Evolutionary conservation across 2,329 filamentous ascomycete genomes (phyloP), one percentile per base, ranked within the genome.

Genomic region (Cytospora paraplurivora): DNA sequence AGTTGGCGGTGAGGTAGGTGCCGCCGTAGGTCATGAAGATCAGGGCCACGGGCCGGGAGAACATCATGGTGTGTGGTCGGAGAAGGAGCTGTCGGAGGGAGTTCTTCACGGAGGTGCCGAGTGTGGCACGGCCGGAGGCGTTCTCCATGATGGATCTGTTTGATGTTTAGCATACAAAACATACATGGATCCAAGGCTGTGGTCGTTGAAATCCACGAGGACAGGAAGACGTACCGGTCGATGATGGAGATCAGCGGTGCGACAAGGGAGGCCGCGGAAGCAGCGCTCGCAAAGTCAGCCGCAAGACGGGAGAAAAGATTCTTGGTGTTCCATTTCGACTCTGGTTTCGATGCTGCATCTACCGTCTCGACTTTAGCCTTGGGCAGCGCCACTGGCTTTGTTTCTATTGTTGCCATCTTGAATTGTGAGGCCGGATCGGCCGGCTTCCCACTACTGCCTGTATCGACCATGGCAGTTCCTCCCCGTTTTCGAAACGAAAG

Each of bases 1-100:
- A 78, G 79, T 97, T 97, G 67, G 94, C 93, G 1, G 91, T 92
- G 13, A 95, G 79, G 79, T 97, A 97, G 64, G 94, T 98, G 68
- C 91, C 89, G 66, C 88, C 91, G 81, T 97, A 98, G 51, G 96
- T 81, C 76, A 85, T 79, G 77, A 86, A 83, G 73, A 93, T 88
- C 68, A 92, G 82, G 53, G 79, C 85, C 70, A 90, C 89, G 0
- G 90, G 89, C 64, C 85, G 85, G 56, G 86, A 86, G 72, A 86
- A 76, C 68, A 92, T 71, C 70, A 90, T 80, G 32, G 75, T 70
- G 64, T 87, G 86, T 0, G 90, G 90, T 10, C 79, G 82, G n/a
- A 79, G 69, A 63, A 90, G 55, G 58, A 92, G 79, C 47, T 80
- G 77, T 35, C 72, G 72, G 54, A 90, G 69, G 32, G 88, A 91